Conservation (phyloP, 2,329 filamentous ascomycete genomes). For the Tolypocladium inflatum region DNA sequence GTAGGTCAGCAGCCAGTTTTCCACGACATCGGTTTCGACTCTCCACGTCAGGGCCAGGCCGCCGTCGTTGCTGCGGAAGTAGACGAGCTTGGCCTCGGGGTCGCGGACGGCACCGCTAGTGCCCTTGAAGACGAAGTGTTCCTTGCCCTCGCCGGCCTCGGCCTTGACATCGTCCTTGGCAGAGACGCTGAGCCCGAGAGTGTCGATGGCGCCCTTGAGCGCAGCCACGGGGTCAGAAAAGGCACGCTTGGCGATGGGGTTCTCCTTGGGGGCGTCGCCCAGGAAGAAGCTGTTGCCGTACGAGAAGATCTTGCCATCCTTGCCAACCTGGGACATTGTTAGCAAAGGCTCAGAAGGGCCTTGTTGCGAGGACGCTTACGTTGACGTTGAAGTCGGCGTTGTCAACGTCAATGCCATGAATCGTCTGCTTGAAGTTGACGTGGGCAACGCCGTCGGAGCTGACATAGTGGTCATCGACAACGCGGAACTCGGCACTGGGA, state of each 20-base stretch:
- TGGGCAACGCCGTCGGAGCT: conserved; percentile 46
- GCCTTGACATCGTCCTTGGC: conserved; percentile 12
- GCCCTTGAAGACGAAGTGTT: conserved; percentile 32
- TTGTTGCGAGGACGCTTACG: conserved; percentile 25
- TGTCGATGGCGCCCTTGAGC: conserved; percentile 27
- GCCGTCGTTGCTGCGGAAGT: conserved; percentile 38
- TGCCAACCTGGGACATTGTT: conserved; percentile 27
- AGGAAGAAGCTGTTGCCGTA: conserved; percentile 40
- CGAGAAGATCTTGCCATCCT: conserved; percentile 46
- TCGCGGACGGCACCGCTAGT: conserved; percentile 38
- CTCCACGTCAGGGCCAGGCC: conserved; percentile 41
- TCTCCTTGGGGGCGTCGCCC: conserved; percentile 25
- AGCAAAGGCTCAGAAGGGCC: neutral
- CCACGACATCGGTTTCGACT: conserved; percentile 45
- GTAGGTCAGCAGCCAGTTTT: conserved; percentile 52
- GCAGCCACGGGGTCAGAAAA: conserved; percentile 33
- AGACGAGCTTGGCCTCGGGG: conserved; percentile 45
- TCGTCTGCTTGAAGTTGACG: conserved; percentile 50
- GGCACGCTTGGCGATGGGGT: conserved; percentile 27
- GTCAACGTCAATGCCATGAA: conserved; percentile 48
- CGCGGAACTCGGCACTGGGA: conserved; percentile 34
- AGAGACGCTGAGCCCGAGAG: conserved; percentile 22
- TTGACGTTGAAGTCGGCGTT: conserved; percentile 54
- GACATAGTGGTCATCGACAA: conserved; percentile 42
- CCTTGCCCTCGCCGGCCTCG: conserved; percentile 13